These are phyloP conservation scores for Candida pseudofarinosa DNA, from an alignment of 805 yeast species.

Conservation along the genomic window DNA sequence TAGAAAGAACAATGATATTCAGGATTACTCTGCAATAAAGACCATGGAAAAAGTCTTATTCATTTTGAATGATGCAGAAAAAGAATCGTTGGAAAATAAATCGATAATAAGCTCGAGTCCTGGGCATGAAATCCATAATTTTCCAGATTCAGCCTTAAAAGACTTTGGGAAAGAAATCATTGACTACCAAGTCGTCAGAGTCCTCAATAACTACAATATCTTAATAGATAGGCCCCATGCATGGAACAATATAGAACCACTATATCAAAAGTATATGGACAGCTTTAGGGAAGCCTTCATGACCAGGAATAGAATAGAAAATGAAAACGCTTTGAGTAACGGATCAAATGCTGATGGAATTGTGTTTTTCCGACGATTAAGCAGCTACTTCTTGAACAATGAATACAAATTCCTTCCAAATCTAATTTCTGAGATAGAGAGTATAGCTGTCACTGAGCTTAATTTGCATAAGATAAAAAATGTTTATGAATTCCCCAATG, in stretches of 20 bases:
- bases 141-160: constrained; percentile 4
- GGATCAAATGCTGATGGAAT: neutral
- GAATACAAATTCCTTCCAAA: constrained; percentile 8
- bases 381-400: constrained; percentile 7
- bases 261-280: constrained; percentile 6
- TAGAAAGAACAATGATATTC: constrained; percentile 8
- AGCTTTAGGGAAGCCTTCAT: constrained; percentile 7
- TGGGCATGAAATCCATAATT: neutral
- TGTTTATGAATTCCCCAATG: constrained; percentile 8
- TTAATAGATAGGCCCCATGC: constrained; percentile 6
- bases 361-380: constrained; percentile 1
- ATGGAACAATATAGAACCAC: constrained; percentile 6
- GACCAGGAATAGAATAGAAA: neutral
- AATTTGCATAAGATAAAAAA: constrained; percentile 3
- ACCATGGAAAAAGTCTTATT: constrained; percentile 14
- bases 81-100: neutral
- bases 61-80: constrained; percentile 9
- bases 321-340: neutral
- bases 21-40: constrained; percentile 9
- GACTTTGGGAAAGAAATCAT: constrained; percentile 12
- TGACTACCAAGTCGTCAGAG: constrained; percentile 9
- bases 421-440: constrained; percentile 7
- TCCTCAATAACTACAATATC: constrained; percentile 11
- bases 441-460: constrained; percentile 3
- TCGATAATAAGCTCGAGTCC: neutral